Conservation (phyloP, 768 basidiomycete species). For the Boletus insuetus region DNA sequence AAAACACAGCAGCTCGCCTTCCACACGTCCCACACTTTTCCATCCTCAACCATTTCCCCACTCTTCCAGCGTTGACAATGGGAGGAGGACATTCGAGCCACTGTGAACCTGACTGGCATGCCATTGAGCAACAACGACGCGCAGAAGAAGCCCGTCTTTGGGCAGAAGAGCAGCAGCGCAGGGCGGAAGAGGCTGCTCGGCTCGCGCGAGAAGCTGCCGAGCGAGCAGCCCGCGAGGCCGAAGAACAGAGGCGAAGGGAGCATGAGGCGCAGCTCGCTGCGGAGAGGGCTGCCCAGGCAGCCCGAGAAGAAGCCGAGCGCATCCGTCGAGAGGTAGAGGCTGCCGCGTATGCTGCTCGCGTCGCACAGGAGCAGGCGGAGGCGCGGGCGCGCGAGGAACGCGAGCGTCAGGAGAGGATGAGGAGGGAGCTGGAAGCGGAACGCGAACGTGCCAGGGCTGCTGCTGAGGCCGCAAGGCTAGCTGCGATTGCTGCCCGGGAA, state of each 20-base stretch:
- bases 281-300: constrained; percentile 24
- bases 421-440: constrained; percentile 22
- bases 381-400: constrained; percentile 25
- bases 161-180: constrained; percentile 20
- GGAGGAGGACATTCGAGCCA: constrained; percentile 28
- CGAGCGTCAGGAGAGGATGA: constrained; percentile 16
- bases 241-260: constrained; percentile 17
- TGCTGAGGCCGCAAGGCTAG: constrained; percentile 23
- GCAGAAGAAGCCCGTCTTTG: constrained; percentile 17
- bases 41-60: not conserved
- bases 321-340: constrained; percentile 20
- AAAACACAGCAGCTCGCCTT: not conserved
- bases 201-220: constrained; percentile 22
- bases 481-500: constrained; percentile 23
- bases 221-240: constrained; percentile 20
- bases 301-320: constrained; percentile 23
- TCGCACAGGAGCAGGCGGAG: constrained; percentile 24
- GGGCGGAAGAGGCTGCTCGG: constrained; percentile 20
- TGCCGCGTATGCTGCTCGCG: constrained; percentile 21
- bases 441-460: constrained; percentile 13
- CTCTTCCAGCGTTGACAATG: constrained; percentile 9
- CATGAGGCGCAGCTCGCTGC: constrained; percentile 16
- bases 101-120: constrained; percentile 21
- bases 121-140: constrained; percentile 19
- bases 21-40: not conserved